Evolutionary conservation across 2,329 filamentous ascomycete genomes (phyloP), one percentile per base, ranked within the genome.

Genomic region (Aureobasidium sp.): DNA sequence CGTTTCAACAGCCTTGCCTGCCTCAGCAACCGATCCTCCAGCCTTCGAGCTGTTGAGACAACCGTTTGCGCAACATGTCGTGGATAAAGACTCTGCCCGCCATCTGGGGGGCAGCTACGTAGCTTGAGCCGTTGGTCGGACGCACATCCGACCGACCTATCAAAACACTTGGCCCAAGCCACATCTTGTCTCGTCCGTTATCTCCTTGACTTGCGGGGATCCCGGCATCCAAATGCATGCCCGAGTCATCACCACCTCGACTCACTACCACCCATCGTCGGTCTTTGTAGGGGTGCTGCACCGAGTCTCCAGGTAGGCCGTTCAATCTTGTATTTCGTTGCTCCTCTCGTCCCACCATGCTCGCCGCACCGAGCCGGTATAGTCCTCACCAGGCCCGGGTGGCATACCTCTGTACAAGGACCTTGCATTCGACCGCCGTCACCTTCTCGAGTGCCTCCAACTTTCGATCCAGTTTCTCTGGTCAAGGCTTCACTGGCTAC

Each of bases 401-500:
- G 23, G 76, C 75, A 21, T 78, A 76, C 67, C 64, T 73, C 35
- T 67, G 68, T 37, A 69, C 74, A 23, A 19, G 55, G n/a, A 40
- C 15, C 23, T 40, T 58, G 25, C 55, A 49, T 64, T 71, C 54
- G 62, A 64, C 31, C 62, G 63, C 42, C 69, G 67, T 42, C 65
- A 75, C 80, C 62, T 85, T 83, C 66, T 76, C 79, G 65, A 57
- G 40, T 29, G 21, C n/a, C 19, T 57, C 53, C 19, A 29, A 57
- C 42, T 57, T 46, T 7, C 79, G 83, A 40, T 83, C 82, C 9
- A 84, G 87, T 72, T 87, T 87, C 64, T 78, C 80, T 60, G 81
- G 78, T 57, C 83, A 86, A 67, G 81, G 81, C 19, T 88, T 80
- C 70, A 84, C 83, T 9, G 78, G 80, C 45, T 79, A 78, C 64